phyloP scores from a whole-genome alignment of 345 rosid species.

The Eucalyptus albens region DNA sequence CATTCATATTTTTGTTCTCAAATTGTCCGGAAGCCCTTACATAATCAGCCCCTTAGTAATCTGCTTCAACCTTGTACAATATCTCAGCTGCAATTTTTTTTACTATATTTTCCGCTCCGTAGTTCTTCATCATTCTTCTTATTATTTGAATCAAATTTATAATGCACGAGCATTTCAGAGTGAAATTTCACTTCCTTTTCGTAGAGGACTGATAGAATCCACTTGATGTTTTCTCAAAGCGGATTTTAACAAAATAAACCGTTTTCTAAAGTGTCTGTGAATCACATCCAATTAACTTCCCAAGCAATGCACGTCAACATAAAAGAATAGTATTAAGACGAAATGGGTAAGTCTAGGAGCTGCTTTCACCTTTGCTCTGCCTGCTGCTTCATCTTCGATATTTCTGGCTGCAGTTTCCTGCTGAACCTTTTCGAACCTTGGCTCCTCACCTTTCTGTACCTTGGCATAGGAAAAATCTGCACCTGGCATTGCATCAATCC shows the following conservation, averaged over 20 bases:
- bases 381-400: too few species aligned
- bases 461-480: too few species aligned
- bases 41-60: background rate
- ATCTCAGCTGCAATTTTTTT: background rate
- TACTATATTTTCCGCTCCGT: background rate
- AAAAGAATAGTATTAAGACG: background rate
- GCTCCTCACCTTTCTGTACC: too few species aligned
- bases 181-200: background rate
- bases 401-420: too few species aligned
- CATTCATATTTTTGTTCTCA: background rate
- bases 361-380: background rate
- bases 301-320: background rate
- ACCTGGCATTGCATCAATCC: too few species aligned
- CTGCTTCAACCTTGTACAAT: background rate
- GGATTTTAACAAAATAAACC: too few species aligned
- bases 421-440: too few species aligned
- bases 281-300: too few species aligned
- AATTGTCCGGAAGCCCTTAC: background rate
- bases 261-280: too few species aligned
- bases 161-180: background rate
- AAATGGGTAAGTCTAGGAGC: background rate
- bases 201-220: background rate
- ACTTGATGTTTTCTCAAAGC: too few species aligned
- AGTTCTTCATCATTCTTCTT: background rate
- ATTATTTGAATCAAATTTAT: background rate